Evolutionary conservation across 208 protist species (phyloP), one percentile per base, ranked within the genome.

Genomic region (Crithidia fasciculata): DNA sequence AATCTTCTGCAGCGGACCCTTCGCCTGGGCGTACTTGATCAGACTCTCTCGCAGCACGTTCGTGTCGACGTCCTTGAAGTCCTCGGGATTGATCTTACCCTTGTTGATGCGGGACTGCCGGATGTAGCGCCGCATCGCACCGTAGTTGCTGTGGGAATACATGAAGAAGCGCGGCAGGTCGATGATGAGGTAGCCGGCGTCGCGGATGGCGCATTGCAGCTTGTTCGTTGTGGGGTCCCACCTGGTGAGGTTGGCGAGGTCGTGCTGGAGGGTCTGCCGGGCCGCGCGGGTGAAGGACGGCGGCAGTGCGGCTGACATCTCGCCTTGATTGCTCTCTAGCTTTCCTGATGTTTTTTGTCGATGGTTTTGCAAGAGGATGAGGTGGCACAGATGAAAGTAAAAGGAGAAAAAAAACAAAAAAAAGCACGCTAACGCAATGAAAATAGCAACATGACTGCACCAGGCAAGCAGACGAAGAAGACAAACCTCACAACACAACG

Each of bases 51-150:
- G 83, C 59, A 95, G 68, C 50, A 92, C 90, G 60, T 95, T 92
- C 9, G 87, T 92, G 71, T 95, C 90, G 40, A 95, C 87, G 44
- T 95, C 88, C 18, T 72, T 71, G 47, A 95, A 95, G 56, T 95
- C 90, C 53, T 92, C 86, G 8, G 90, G 87, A 76, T 95, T 92
- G 45, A 95, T 82, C 60, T 89, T 90, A 7, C 90, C 90, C 73
- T 95, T 95, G 75, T 92, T 87, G 53, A 91, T 79, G 44, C 87
- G 85, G 8, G 87, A 83, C 65, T 92, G 90, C 4, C 87, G 83
- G 56, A 95, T 81, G 75, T 92, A 95, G 62, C 87, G 85, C 8
- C 86, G 85, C 80, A 95, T 85, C 13, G 87, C 90, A 15, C 90
- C 87, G 68, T 95, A 95, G 59, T 89, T 85, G 65, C 80, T 88